Conservation (phyloP, 1,284 basidiomycete species). For the Ganoderma multipileum region DNA sequence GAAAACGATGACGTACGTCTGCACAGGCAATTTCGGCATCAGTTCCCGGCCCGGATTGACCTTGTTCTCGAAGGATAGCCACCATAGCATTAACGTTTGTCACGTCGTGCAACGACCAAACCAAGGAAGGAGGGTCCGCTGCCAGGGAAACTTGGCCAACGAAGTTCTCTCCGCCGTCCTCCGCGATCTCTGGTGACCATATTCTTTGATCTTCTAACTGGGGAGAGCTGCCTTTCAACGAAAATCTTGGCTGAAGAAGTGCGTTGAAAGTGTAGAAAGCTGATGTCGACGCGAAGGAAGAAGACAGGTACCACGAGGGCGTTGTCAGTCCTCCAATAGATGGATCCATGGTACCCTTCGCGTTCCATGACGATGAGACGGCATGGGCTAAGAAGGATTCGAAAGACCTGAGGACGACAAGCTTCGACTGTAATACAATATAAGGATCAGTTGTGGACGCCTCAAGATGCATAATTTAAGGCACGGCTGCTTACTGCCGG, state of each 20-base stretch:
- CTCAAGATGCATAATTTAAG: conserved; percentile 1
- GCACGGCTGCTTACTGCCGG: conserved; percentile 53
- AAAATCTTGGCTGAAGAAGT: conserved; percentile 39
- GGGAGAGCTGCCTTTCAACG: neutral
- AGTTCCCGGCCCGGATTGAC: conserved; percentile 15
- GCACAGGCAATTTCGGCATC: conserved; percentile 29
- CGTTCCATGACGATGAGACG: conserved; percentile 19
- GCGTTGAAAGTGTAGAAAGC: conserved; percentile 57
- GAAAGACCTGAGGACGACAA: conserved; percentile 39
- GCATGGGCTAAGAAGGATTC: conserved; percentile 35
- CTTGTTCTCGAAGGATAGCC: conserved; percentile 10
- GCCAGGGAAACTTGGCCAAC: conserved; percentile 32
- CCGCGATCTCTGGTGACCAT: conserved; percentile 31
- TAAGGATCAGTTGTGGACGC: neutral
- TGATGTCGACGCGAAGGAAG: conserved; percentile 54
- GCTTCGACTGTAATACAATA: conserved; percentile 54
- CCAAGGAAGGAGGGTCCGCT: conserved; percentile 22
- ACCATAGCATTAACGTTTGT: conserved; percentile 34
- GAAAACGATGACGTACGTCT: conserved; percentile 24
- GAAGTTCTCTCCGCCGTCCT: conserved; percentile 37
- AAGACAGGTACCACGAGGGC: conserved; percentile 58
- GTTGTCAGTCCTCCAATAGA: conserved; percentile 23
- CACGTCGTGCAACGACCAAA: conserved; percentile 51
- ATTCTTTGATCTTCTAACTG: neutral
- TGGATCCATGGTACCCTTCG: conserved; percentile 15